Base-by-base conservation (phyloP, 2,329 filamentous ascomycete genomes). In the Cadophora sp. region DNA sequence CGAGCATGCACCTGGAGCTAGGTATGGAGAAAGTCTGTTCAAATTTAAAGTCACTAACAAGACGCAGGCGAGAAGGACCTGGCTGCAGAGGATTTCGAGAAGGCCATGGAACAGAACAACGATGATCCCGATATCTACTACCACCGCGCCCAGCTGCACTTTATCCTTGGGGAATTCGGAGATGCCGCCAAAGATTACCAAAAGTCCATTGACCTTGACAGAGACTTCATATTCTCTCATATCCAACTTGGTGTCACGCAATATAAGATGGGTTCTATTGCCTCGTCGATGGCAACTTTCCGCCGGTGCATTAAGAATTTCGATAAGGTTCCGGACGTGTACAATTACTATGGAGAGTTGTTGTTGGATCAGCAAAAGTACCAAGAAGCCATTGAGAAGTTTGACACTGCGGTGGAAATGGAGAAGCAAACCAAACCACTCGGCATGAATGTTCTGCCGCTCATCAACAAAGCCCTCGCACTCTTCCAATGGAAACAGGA, bases 311-410 rank as follows among this genome's bases (percentile, higher is more conserved):
- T 97, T 81, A 99, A 98, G 90, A 97, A 97, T 83, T 99, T 99
- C 79, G 92, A 94, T 77, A 92, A 95, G 79, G 93, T 97, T 12
- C 94, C 95, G 6, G 96, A 99, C 78, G 96, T 98, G 50, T 99
- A 98, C 87, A 99, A 99, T 87, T 99, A 99, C 87, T 98, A 97
- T 77, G 96, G 96, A 77, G 96, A 99, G 84, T 87, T 99, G 66
- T 87, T 99, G 67, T 89, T 99, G 64, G 96, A 99, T 84, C 96
- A 98, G 84, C 91, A 93, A 81, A 97, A 97, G 81, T 98, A 91
- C 82, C 86, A 92, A 68, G 95, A 99, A 80, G 96, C 96, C 29
- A 94, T 99, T 72, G 92, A 97, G 83, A 97, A 97, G 83, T 99
- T 99, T 77, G 96, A 99, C 80, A 96, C 91, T 29, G 96, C 96